Evolutionary conservation across 108 stramenopile species (phyloP).

Genomic region (Nitzschia palea): DNA sequence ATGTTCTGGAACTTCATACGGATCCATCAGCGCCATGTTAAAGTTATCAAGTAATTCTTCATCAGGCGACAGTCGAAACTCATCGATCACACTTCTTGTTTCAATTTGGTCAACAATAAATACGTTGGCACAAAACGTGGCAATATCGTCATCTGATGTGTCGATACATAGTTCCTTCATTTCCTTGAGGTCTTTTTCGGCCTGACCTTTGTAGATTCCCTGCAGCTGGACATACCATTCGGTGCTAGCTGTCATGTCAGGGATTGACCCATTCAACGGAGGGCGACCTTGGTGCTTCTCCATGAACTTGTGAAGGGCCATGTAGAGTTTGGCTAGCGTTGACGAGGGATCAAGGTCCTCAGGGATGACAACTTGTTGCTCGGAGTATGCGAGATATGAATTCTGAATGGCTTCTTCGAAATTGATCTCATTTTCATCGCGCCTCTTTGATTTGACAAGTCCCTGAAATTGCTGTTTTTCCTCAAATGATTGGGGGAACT

Average conservation of each 20-base stretch:
- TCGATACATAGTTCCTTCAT: constrained; percentile 34
- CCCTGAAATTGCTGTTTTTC: constrained; percentile 85
- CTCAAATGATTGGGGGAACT: constrained; percentile 50
- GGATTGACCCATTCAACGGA: constrained; percentile 86
- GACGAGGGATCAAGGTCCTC: constrained; percentile 15
- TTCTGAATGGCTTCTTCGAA: constrained; percentile 82
- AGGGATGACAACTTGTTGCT: constrained; percentile 22
- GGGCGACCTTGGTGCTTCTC: constrained; percentile 48
- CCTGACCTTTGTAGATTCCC: constrained; percentile 68
- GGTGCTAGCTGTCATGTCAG: constrained; percentile 94
- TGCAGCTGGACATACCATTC: constrained; percentile 81
- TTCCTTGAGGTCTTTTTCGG: constrained; percentile 54
- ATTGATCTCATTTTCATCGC: constrained; percentile 79
- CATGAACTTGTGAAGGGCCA: constrained; percentile 59
- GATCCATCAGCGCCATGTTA: constrained; percentile 64
- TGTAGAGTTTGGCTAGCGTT: constrained; percentile 30
- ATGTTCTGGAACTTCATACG: constrained; percentile 72
- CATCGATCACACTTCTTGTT: constrained; percentile 57
- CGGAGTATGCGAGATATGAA: constrained; percentile 83
- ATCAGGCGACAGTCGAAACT: constrained; percentile 37
- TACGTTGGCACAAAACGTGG: constrained; percentile 76
- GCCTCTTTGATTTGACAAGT: constrained; percentile 49
- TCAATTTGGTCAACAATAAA: constrained; percentile 55
- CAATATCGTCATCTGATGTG: constrained; percentile 60
- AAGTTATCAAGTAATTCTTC: constrained; percentile 35